Conservation (phyloP, 495 filamentous ascomycete genomes). For the Schizothecium vesticola region DNA sequence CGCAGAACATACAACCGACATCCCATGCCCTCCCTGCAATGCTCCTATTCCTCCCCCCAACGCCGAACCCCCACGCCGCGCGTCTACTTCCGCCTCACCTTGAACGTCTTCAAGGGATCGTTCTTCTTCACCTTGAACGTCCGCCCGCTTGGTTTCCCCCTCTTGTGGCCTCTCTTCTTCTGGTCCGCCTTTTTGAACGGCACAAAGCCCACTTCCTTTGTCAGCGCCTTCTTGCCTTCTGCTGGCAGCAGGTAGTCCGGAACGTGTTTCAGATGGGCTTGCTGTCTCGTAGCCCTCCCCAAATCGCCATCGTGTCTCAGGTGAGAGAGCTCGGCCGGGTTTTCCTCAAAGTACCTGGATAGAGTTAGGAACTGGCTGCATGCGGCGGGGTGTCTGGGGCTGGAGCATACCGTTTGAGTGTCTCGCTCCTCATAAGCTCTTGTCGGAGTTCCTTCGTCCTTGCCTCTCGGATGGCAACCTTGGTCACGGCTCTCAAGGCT, state of each 20-base stretch:
- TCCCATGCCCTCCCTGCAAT: neutral
- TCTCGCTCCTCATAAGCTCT: constrained; percentile 87
- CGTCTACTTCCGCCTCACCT: constrained; percentile 42
- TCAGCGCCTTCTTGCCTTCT: constrained; percentile 64
- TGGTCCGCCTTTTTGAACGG: constrained; percentile 59
- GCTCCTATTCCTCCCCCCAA: neutral
- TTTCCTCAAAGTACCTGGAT: constrained; percentile 83
- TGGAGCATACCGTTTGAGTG: constrained; percentile 59
- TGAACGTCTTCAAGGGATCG: constrained; percentile 90
- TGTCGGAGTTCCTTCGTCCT: constrained; percentile 78
- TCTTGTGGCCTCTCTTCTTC: constrained; percentile 67
- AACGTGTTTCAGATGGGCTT: constrained; percentile 90
- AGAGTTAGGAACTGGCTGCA: neutral
- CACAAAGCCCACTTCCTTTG: constrained; percentile 64
- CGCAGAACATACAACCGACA: neutral
- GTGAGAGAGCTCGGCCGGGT: constrained; percentile 79
- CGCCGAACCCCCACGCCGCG: neutral
- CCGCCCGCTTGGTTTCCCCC: constrained; percentile 58
- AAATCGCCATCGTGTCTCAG: constrained; percentile 88
- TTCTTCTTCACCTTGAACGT: constrained; percentile 51
- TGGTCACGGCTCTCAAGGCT: constrained; percentile 66
- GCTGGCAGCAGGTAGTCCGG: constrained; percentile 88
- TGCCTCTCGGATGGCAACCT: constrained; percentile 81
- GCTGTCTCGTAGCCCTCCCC: constrained; percentile 62
- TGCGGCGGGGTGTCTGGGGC: neutral